Evolutionary conservation across 495 filamentous ascomycete genomes (phyloP), one percentile per base, ranked within the genome.

Genomic region (Neurospora sp.): DNA sequence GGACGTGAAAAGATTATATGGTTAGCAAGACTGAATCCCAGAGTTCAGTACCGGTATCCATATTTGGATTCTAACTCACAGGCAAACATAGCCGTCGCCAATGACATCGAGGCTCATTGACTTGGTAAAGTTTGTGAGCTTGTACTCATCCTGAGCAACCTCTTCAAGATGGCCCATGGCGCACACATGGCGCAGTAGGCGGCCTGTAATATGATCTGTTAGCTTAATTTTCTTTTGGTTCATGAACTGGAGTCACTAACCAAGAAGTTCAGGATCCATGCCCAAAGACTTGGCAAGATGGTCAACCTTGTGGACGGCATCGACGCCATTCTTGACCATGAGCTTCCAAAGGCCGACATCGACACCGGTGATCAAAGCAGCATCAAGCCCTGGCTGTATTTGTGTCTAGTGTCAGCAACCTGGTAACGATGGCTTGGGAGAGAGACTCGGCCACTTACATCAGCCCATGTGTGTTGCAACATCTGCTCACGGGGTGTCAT

Each of bases 101-200:
- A 80, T 77, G 41, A 74, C 72, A 11, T 82, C 76, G 18, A 80
- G 76, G 14, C 76, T 77, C 27, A 88, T 70, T 0, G 84, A 77
- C 2, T 75, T 81, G 5, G 82, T 81, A 71, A 88, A 80, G 46
- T 81, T 82, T 12, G 81, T 88, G 0, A 80, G 78, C 5, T 74
- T 75, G 74, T 88, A 89, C 27, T 80, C 80, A 73, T 87, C 80
- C 4, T 75, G 70, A 1, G 80, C 83, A 10, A 79, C 82, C 71
- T 88, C 83, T 2, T 44, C 41, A 61, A 89, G 78, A 61, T 85
- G 78, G 12, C 83, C 84, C 83, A 86, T 86, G 69, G 86, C 84
- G 16, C 80, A 81, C 0, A 88, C 72, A 68, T 89, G 86, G 73
- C 82, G 83, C 69, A 88, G 72, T 41, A 87, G 75, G 7, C 83